Percentiles rank a stretch among this genome's conserved stretches.
Evolutionary conservation across 306 rosid species (phyloP).

Genomic region (Rubus parviflorus): DNA sequence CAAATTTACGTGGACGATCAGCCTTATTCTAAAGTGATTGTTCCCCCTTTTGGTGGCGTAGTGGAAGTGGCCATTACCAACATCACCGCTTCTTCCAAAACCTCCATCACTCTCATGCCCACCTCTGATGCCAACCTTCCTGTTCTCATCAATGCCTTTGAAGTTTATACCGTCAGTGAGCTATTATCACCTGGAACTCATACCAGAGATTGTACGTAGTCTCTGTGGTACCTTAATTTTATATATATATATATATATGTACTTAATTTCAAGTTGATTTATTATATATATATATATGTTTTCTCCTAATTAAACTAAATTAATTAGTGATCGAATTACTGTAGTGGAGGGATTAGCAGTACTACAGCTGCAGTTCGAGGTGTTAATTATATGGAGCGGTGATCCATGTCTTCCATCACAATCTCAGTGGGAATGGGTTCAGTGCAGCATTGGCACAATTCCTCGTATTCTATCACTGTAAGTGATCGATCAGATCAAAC

Average conservation of each 20-base stretch:
- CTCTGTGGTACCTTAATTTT: too few species aligned
- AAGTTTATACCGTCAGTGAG: constrained; percentile 31
- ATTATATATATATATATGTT: too few species aligned
- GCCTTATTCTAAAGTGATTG: constrained; percentile 28
- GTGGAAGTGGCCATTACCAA: constrained; percentile 31
- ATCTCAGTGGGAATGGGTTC: constrained; percentile 46
- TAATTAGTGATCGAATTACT: background rate
- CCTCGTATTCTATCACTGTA: constrained; percentile 47
- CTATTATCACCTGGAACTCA: constrained; percentile 29
- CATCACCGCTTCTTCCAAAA: constrained; percentile 40
- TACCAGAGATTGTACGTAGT: constrained; percentile 36
- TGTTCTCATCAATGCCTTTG: constrained; percentile 45
- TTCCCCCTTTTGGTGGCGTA: constrained; percentile 46
- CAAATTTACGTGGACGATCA: constrained; percentile 33
- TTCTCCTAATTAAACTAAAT: too few species aligned
- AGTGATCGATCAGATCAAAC: background rate
- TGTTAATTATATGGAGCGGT: constrained; percentile 40
- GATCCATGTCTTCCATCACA: constrained; percentile 48
- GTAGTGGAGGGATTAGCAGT: constrained; percentile 41
- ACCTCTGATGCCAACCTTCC: constrained; percentile 39
- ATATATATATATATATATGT: too few species aligned
- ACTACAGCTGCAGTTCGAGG: constrained; percentile 35
- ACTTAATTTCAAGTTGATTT: too few species aligned
- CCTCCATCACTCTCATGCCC: constrained; percentile 24
- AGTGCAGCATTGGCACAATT: constrained; percentile 28